Conservation (phyloP, 2,329 filamentous ascomycete species). For the Aspergillus tanneri region DNA sequence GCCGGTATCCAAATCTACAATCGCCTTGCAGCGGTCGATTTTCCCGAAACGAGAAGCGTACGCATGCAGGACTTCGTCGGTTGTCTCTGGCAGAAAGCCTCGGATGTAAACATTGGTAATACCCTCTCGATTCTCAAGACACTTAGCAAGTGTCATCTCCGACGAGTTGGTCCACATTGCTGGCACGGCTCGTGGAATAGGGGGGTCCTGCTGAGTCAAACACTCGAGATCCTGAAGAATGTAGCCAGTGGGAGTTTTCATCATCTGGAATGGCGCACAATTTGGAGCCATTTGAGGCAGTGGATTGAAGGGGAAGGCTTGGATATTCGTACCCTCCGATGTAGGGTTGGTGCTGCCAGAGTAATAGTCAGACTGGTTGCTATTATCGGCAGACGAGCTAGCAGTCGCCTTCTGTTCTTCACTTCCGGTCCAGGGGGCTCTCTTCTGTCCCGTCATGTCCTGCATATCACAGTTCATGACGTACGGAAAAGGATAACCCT, state of each 20-base stretch:
- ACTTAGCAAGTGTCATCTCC: conserved; percentile 89
- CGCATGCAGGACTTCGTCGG: conserved; percentile 79
- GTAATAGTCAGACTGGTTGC: conserved; percentile 60
- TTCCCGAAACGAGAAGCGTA: conserved; percentile 88
- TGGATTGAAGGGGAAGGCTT: conserved; percentile 56
- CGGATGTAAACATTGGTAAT: conserved; percentile 99
- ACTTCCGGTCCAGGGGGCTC: conserved; percentile 42
- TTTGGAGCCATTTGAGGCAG: conserved; percentile 55
- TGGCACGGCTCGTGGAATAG: conserved; percentile 83
- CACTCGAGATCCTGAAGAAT: conserved; percentile 58
- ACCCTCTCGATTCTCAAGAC: conserved; percentile 87
- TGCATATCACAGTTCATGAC: conserved; percentile 36
- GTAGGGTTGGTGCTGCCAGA: conserved; percentile 54
- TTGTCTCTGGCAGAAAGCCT: conserved; percentile 90
- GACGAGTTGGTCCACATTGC: conserved; percentile 78
- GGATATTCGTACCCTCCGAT: conserved; percentile 58
- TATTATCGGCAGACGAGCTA: conserved; percentile 63
- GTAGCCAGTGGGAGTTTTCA: conserved; percentile 48
- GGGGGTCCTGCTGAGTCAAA: conserved; percentile 71
- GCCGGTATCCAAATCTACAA: conserved; percentile 90
- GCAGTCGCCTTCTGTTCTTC: conserved; percentile 52
- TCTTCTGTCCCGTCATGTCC: conserved; percentile 37
- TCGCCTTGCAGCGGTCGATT: conserved; percentile 96
- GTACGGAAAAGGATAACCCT: conserved; percentile 40
- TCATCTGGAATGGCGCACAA: conserved; percentile 45